Evolutionary conservation across 192 early-diverging fungal genomes (phyloP).

Genomic region (Kickxella alabastrina): DNA sequence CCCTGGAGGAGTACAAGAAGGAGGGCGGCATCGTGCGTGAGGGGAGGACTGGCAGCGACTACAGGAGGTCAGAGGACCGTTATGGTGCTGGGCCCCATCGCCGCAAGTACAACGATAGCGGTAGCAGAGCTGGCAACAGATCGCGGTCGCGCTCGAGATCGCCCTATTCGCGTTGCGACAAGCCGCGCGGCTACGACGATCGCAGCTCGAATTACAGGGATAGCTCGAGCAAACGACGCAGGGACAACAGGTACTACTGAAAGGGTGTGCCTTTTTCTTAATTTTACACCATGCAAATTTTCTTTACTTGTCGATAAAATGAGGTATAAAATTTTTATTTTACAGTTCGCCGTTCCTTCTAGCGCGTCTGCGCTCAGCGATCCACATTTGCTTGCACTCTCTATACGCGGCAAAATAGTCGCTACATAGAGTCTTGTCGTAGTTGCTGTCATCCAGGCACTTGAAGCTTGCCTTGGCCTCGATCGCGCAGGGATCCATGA

Average conservation of each 20-base stretch:
- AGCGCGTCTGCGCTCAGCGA: conserved; percentile 31
- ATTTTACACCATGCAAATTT: no score
- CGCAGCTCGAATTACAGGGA: conserved; percentile 13
- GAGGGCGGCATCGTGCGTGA: conserved; percentile 5
- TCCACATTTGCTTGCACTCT: conserved; percentile 48
- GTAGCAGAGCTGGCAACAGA: not conserved
- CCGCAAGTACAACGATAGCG: conserved; percentile 12
- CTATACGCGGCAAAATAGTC: conserved; percentile 38
- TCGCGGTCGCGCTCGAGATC: conserved; percentile 18
- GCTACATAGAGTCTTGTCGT: conserved; percentile 31
- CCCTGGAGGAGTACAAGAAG: conserved; percentile 63
- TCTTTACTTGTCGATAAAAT: not conserved
- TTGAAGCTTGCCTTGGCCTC: conserved; percentile 44
- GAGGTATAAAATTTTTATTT: no score
- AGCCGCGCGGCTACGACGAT: conserved; percentile 9
- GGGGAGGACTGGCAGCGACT: conserved; percentile 10
- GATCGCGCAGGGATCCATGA: conserved; percentile 46
- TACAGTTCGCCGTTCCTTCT: conserved; percentile 9
- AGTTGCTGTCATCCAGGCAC: conserved; percentile 46
- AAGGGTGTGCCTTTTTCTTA: no score
- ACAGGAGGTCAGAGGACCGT: conserved; percentile 12
- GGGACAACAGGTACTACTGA: conserved; percentile 31
- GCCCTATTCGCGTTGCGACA: conserved; percentile 10
- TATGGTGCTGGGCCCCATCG: conserved; percentile 11
- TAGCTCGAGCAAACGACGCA: conserved; percentile 20